Conservation (phyloP, 1,284 basidiomycete species). For the Tremellales sp. region DNA sequence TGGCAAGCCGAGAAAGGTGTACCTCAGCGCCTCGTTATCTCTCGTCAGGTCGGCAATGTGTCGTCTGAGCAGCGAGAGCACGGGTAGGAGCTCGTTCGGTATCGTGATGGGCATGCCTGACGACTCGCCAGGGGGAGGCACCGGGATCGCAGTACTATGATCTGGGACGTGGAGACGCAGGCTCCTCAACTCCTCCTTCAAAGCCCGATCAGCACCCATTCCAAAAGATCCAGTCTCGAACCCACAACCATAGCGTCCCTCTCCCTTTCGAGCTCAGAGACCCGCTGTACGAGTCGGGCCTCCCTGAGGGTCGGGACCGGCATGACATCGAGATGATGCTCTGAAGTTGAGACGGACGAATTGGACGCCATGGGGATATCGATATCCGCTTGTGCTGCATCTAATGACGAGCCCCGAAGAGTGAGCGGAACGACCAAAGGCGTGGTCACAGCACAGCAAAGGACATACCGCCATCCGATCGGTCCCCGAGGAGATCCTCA, state of each 20-base stretch:
- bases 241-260: slow-evolving; percentile 30
- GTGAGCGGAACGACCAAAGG: not conserved
- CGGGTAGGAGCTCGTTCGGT: slow-evolving; percentile 31
- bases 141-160: slow-evolving; percentile 17
- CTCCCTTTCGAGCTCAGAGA: slow-evolving; percentile 36
- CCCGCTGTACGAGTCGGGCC: slow-evolving; percentile 23
- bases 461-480: slow-evolving; percentile 3
- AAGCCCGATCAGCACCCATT: not conserved
- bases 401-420: not conserved
- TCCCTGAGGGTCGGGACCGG: no score
- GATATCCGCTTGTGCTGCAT: not conserved
- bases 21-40: slow-evolving; percentile 43
- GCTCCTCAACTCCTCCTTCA: slow-evolving; percentile 17
- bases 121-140: not conserved
- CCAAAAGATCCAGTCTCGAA: not conserved
- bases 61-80: slow-evolving; percentile 26
- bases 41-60: slow-evolving; percentile 39
- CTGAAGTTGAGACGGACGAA: no score
- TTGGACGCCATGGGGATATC: not conserved
- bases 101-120: slow-evolving; percentile 18
- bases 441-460: not conserved
- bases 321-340: no score
- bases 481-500: slow-evolving; percentile 18
- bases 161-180: slow-evolving; percentile 15
- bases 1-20: slow-evolving; percentile 35